phyloP scores from a whole-genome alignment of 345 rosid genomes.

The Capsella bursapastoris region DNA sequence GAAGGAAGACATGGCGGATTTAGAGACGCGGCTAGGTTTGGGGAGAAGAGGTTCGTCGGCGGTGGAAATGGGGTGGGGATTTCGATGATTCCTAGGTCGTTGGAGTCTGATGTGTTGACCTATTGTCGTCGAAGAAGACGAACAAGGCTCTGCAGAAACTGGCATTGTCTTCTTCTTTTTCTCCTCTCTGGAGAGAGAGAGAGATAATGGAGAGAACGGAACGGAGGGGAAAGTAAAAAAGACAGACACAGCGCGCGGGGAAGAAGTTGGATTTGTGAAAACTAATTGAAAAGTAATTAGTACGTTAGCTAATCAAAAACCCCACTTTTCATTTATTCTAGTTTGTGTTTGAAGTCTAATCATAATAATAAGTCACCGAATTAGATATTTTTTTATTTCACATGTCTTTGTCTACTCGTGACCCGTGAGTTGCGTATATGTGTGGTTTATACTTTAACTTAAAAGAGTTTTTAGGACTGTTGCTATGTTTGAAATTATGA shows the following conservation, averaged over 20 bases:
- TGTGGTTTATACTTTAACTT: neutral
- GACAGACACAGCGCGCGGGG: constrained; percentile 29
- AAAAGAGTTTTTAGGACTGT: neutral
- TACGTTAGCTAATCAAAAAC: constrained; percentile 6
- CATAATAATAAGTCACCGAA: neutral
- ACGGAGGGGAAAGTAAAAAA: neutral
- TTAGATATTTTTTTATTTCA: constrained; percentile 22
- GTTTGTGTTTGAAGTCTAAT: constrained; percentile 24
- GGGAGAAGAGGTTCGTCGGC: constrained; percentile 48
- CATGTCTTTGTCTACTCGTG: neutral
- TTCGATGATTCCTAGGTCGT: constrained; percentile 51
- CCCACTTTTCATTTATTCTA: neutral
- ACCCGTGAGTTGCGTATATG: neutral
- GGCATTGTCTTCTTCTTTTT: constrained; percentile 51
- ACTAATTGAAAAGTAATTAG: constrained; percentile 16
- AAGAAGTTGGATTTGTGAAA: constrained; percentile 33
- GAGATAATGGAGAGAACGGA: constrained; percentile 22
- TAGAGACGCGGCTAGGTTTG: constrained; percentile 48
- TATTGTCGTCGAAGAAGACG: constrained; percentile 49
- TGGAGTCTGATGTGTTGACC: constrained; percentile 57
- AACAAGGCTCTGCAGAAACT: constrained; percentile 47
- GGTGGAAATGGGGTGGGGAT: constrained; percentile 45
- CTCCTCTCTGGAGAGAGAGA: neutral
- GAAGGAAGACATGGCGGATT: constrained; percentile 47
- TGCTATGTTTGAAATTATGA: constrained; percentile 11